Evolutionary conservation across 2,329 filamentous ascomycete genomes (phyloP), one percentile per base, ranked within the genome.

Genomic region (Pseudopithomyces maydicus): DNA sequence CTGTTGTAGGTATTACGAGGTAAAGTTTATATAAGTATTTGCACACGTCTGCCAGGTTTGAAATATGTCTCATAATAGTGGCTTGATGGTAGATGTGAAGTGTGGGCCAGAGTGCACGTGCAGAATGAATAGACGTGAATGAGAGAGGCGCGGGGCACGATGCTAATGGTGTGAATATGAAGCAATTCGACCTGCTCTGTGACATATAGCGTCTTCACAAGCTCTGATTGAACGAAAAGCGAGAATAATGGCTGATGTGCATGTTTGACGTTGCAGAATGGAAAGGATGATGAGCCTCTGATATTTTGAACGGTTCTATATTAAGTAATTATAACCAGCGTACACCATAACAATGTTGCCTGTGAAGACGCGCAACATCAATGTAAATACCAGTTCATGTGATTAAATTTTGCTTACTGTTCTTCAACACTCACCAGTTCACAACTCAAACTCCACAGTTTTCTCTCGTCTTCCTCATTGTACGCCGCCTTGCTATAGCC

Each of bases 391-490:
- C n/a, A n/a, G n/a, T n/a, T n/a, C n/a, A n/a, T n/a, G n/a, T n/a
- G n/a, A n/a, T n/a, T n/a, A n/a, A n/a, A n/a, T 38, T 14, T 14
- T 38, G 7, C 36, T 23, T 50, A 47, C 22, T 52, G 26, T 29
- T 52, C 54, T 44, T 54, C 20, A 12, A 50, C 42, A n/a, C 58
- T 56, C 2, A 51, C 52, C 52, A 58, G 11, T 47, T 54, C 53
- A 33, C 33, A 52, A 8, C 29, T 48, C 5, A 55, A 56, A 49
- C 68, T 69, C 72, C 70, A 75, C 10, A 74, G 44, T 48, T 61
- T 63, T n/a, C 52, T 54, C 55, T 73, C 72, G 8, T 38, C 73
- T 57, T 67, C 58, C 2, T 59, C 46, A 36, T 66, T 56, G 50
- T 62, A 74, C 0, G 63, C 64, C 38, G 65, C 58, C 11, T 48